Conservation (phyloP, 805 yeast species). For the Teunomyces panamensis region DNA sequence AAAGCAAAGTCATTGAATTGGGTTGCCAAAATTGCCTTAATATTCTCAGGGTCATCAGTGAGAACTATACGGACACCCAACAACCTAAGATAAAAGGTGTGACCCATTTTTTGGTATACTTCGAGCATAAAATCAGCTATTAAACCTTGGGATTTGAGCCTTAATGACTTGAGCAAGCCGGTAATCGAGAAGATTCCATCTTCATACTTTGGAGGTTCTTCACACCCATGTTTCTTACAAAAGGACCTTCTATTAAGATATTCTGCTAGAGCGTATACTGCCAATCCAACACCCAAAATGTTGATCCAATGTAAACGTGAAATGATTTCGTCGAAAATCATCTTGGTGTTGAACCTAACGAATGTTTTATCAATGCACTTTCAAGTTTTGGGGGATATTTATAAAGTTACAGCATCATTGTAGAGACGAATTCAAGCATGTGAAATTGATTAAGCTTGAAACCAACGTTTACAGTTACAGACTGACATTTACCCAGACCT, state of each 20-base stretch:
- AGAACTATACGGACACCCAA: constrained; percentile 18
- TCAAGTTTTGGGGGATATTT: background rate
- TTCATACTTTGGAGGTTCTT: constrained; percentile 5
- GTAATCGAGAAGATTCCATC: constrained; percentile 9
- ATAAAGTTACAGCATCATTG: background rate
- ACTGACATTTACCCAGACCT: background rate
- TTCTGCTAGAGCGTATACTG: constrained; percentile 6
- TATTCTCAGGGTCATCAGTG: constrained; percentile 22
- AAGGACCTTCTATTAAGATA: constrained; percentile 6
- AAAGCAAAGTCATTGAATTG: constrained; percentile 24
- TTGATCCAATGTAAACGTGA: constrained; percentile 9
- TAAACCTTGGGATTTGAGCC: constrained; percentile 20
- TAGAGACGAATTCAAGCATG: background rate
- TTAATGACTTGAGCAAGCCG: constrained; percentile 11
- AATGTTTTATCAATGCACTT: background rate
- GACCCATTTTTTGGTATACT: constrained; percentile 5
- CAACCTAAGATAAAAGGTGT: constrained; percentile 8
- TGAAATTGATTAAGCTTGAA: background rate
- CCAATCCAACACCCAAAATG: constrained; percentile 8
- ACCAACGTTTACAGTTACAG: background rate
- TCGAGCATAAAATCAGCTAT: constrained; percentile 19
- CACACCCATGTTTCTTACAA: constrained; percentile 12
- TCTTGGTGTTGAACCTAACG: background rate
- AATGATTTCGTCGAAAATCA: background rate
- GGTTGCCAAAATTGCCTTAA: constrained; percentile 27